These are phyloP conservation scores for Monosporascus sp. DNA, from an alignment of 2,329 filamentous ascomycete genomes.

Conservation along the genomic window DNA sequence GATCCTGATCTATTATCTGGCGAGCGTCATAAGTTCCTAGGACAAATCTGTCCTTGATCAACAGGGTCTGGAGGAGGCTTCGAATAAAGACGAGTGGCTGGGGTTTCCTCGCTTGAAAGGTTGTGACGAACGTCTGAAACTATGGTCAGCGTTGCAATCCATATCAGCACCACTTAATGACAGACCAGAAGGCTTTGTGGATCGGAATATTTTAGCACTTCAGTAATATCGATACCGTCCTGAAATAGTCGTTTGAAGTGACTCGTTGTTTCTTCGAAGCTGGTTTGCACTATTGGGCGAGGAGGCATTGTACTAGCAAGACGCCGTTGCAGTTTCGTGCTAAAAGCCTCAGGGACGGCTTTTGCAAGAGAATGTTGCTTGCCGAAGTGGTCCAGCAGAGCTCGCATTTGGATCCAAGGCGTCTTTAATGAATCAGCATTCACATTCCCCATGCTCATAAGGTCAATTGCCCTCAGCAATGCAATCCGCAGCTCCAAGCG, in stretches of 20 bases:
- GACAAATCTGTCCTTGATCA: slow-evolving; percentile 68
- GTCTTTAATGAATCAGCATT: slow-evolving; percentile 41
- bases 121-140: slow-evolving; percentile 63
- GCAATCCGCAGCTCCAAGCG: slow-evolving; percentile 62
- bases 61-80: slow-evolving; percentile 68
- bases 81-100: slow-evolving; percentile 81
- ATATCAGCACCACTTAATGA: slow-evolving; percentile 12
- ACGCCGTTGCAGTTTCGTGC: slow-evolving; percentile 82
- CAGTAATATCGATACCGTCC: slow-evolving; percentile 64
- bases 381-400: slow-evolving; percentile 49
- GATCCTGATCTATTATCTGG: slow-evolving; percentile 73
- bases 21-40: slow-evolving; percentile 64
- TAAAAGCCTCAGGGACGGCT: slow-evolving; percentile 73
- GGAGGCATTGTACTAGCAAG: slow-evolving; percentile 92
- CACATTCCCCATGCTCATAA: slow-evolving; percentile 36
- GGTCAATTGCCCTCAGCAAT: slow-evolving; percentile 52
- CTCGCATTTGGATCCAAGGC: slow-evolving; percentile 46
- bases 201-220: slow-evolving; percentile 62
- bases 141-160: slow-evolving; percentile 11
- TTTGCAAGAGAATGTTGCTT: slow-evolving; percentile 57
- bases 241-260: slow-evolving; percentile 66
- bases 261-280: slow-evolving; percentile 63
- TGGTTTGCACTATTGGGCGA: slow-evolving; percentile 75
- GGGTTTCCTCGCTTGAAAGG: slow-evolving; percentile 72
- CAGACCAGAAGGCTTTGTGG: slow-evolving; percentile 65